Percentiles rank a stretch among this genome's conserved stretches.
phyloP scores from a whole-genome alignment of 169 alveolate genomes.

The Ichthyophthirius multifiliis region DNA sequence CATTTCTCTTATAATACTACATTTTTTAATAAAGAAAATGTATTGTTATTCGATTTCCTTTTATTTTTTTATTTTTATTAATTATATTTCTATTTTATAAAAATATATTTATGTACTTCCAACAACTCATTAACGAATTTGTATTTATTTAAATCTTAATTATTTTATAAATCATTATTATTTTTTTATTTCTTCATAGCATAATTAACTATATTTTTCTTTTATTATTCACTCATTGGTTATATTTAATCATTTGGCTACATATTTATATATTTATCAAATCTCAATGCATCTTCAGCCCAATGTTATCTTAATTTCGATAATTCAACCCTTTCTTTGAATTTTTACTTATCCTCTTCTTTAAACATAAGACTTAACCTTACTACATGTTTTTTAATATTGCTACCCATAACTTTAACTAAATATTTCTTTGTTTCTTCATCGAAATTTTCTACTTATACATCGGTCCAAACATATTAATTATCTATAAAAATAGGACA shows the following conservation, averaged over 20 bases:
- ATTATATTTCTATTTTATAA: too few species aligned
- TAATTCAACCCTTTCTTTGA: conserved; percentile 52
- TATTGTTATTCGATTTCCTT: conserved; percentile 10
- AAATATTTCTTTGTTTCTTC: conserved; percentile 45
- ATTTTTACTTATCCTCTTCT: conserved; percentile 62
- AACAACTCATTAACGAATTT: neutral
- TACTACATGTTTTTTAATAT: conserved; percentile 54
- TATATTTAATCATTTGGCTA: neutral
- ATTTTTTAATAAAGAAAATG: conserved; percentile 13
- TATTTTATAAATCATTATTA: neutral
- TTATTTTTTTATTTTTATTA: neutral
- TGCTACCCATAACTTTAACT: conserved; percentile 52
- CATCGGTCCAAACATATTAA: conserved; percentile 68
- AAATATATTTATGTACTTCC: neutral
- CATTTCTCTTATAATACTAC: conserved; percentile 14
- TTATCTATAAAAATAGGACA: conserved; percentile 64
- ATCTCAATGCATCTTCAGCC: conserved; percentile 61
- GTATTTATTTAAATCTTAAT: neutral
- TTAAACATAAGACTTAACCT: conserved; percentile 62
- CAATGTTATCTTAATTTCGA: conserved; percentile 52
- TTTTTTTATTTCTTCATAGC: neutral
- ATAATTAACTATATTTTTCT: neutral
- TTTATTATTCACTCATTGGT: neutral
- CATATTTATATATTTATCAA: neutral
- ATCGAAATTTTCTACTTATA: conserved; percentile 56